Evolutionary conservation across 2,329 filamentous ascomycete species (phyloP).

Genomic region (Escovopsis sp.): DNA sequence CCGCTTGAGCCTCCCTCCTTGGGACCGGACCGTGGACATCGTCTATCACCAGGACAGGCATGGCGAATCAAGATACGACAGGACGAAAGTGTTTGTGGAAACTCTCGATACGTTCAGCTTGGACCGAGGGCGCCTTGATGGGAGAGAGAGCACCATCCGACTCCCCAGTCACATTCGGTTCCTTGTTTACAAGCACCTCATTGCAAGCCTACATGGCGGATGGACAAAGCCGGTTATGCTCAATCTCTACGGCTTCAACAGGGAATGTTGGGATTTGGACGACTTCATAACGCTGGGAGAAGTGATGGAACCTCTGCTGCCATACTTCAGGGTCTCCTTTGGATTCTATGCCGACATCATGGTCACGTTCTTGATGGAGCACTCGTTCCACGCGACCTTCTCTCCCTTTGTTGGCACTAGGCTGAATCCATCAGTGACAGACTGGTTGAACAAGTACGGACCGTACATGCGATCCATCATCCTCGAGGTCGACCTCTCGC

Average conservation of each 20-base stretch:
- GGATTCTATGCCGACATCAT: constrained; percentile 23
- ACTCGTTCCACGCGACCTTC: constrained; percentile 24
- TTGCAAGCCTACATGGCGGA: constrained; percentile 4
- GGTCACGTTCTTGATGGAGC: constrained; percentile 18
- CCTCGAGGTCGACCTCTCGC: constrained; percentile 27
- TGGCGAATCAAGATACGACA: not conserved
- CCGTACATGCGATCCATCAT: constrained; percentile 21
- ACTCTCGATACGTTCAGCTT: constrained; percentile 12
- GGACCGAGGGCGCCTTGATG: constrained; percentile 6
- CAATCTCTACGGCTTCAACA: constrained; percentile 13
- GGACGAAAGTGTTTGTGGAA: constrained; percentile 7
- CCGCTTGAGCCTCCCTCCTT: constrained; percentile 12
- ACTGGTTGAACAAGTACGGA: constrained; percentile 21
- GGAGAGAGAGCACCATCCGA: constrained; percentile 4
- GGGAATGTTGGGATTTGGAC: constrained; percentile 19
- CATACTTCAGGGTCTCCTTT: constrained; percentile 18
- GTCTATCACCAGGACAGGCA: constrained; percentile 16
- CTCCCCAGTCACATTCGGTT: constrained; percentile 11
- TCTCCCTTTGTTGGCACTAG: constrained; percentile 20
- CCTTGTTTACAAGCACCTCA: constrained; percentile 14
- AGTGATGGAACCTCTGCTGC: constrained; percentile 11
- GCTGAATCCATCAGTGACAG: constrained; percentile 20
- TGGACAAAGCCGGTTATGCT: constrained; percentile 15
- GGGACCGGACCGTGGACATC: constrained; percentile 23
- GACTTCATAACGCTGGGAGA: constrained; percentile 18